phyloP scores from a whole-genome alignment of 2,329 filamentous ascomycete species.

The Thielaviopsis musarum region DNA sequence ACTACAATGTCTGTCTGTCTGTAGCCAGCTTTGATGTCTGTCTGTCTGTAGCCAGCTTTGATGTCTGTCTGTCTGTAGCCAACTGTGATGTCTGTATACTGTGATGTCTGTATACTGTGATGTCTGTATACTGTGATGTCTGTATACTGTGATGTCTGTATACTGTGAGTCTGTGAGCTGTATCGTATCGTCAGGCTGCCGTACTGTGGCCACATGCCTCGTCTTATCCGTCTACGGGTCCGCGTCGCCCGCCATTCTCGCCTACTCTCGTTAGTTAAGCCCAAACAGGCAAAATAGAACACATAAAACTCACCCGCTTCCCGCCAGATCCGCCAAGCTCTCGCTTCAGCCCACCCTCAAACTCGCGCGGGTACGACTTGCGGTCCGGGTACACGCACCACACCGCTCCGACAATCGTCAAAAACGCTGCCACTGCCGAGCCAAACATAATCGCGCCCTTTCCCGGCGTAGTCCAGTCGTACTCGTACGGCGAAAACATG shows the following conservation, averaged over 20 bases:
- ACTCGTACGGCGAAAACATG: constrained; percentile 76
- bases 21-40: too few relatives aligned
- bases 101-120: not conserved
- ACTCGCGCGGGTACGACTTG: constrained; percentile 51
- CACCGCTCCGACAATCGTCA: constrained; percentile 51
- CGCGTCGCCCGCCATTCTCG: constrained; percentile 37
- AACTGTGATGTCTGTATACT: not conserved
- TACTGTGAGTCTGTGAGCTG: too few relatives aligned
- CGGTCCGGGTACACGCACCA: constrained; percentile 56
- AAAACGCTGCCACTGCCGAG: constrained; percentile 44
- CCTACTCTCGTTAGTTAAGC: constrained; percentile 21
- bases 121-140: not conserved
- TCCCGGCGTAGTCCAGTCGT: constrained; percentile 61
- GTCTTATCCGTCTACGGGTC: constrained; percentile 26
- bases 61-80: too few relatives aligned
- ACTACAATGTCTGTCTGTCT: too few relatives aligned
- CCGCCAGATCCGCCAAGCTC: constrained; percentile 59
- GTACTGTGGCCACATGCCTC: not conserved
- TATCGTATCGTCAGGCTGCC: not conserved
- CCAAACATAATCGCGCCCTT: constrained; percentile 55
- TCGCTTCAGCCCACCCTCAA: constrained; percentile 50
- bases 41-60: too few relatives aligned
- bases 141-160: too few relatives aligned
- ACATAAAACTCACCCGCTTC: constrained; percentile 38
- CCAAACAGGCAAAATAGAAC: not conserved